Conservation (phyloP, 202 grass and related monocot species). For the Zoysia matrella region DNA sequence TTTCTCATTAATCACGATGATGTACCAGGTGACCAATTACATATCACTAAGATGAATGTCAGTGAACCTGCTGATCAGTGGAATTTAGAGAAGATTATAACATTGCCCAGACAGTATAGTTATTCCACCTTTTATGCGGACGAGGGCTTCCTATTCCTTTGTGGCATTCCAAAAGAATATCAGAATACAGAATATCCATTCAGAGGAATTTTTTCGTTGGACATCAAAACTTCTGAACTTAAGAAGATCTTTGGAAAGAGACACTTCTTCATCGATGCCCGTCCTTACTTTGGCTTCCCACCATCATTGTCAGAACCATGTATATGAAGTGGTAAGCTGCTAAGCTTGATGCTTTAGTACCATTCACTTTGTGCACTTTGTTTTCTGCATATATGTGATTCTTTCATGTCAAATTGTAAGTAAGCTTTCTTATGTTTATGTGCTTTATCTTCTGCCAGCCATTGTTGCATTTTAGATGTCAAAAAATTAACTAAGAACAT, state of each 20-base stretch:
- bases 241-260: slow-evolving; percentile 12
- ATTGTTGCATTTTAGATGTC: too few species aligned
- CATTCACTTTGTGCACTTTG: background rate
- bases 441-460: too few species aligned
- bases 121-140: background rate
- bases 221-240: slow-evolving; percentile 21
- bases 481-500: too few species aligned
- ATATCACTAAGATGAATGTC: background rate
- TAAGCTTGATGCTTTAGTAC: background rate
- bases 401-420: too few species aligned
- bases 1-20: background rate
- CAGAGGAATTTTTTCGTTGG: slow-evolving; percentile 20
- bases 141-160: slow-evolving; percentile 18
- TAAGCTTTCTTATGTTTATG: too few species aligned
- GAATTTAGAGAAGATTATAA: background rate
- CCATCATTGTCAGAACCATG: slow-evolving; percentile 17
- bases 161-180: background rate
- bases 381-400: too few species aligned
- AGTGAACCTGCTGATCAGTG: background rate
- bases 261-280: background rate
- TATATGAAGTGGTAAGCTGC: slow-evolving; percentile 20
- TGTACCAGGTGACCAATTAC: background rate
- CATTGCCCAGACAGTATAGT: background rate
- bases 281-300: slow-evolving; percentile 34
- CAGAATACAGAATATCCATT: background rate